Evolutionary conservation across 2,329 filamentous ascomycete genomes (phyloP).

Genomic region (Leptographium flavum): DNA sequence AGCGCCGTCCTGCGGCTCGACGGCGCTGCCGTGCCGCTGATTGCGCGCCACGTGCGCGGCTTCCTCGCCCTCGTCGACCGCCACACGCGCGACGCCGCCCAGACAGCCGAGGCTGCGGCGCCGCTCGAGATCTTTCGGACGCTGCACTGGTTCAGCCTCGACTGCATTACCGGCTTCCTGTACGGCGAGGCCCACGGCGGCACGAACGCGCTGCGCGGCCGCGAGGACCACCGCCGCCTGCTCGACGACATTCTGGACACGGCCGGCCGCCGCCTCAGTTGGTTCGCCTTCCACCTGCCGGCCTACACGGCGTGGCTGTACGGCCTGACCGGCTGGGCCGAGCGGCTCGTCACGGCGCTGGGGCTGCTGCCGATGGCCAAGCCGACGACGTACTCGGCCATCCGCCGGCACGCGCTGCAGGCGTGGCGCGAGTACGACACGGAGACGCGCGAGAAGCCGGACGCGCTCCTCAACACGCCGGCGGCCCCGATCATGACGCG

Average conservation of each 20-base stretch:
- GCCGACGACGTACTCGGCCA: slow-evolving; percentile 35
- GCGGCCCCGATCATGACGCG: slow-evolving; percentile 21
- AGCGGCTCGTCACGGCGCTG: slow-evolving; percentile 16
- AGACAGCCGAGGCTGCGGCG: too few relatives aligned
- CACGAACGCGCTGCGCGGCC: slow-evolving; percentile 27
- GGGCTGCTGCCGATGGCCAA: slow-evolving; percentile 33
- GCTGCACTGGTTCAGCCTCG: slow-evolving; percentile 38
- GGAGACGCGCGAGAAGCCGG: not conserved
- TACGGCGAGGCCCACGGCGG: slow-evolving; percentile 28
- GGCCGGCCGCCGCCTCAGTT: slow-evolving; percentile 27
- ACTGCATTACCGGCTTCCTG: slow-evolving; percentile 36
- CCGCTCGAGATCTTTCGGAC: slow-evolving; percentile 30
- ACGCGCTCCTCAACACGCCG: slow-evolving; percentile 2
- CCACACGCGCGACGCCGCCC: slow-evolving; percentile 6
- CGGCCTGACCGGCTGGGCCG: slow-evolving; percentile 22
- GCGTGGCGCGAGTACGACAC: slow-evolving; percentile 13
- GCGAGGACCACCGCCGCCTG: slow-evolving; percentile 21
- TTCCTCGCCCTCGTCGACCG: slow-evolving; percentile 5
- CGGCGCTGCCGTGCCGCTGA: slow-evolving; percentile 23
- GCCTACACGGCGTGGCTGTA: slow-evolving; percentile 33
- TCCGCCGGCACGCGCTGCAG: slow-evolving; percentile 20
- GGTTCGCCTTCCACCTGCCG: slow-evolving; percentile 33
- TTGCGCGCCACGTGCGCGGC: slow-evolving; percentile 7
- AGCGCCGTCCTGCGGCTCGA: slow-evolving; percentile 23
- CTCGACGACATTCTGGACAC: slow-evolving; percentile 34